Conservation (phyloP, 306 rosid species). For the Ormosia emarginata region DNA sequence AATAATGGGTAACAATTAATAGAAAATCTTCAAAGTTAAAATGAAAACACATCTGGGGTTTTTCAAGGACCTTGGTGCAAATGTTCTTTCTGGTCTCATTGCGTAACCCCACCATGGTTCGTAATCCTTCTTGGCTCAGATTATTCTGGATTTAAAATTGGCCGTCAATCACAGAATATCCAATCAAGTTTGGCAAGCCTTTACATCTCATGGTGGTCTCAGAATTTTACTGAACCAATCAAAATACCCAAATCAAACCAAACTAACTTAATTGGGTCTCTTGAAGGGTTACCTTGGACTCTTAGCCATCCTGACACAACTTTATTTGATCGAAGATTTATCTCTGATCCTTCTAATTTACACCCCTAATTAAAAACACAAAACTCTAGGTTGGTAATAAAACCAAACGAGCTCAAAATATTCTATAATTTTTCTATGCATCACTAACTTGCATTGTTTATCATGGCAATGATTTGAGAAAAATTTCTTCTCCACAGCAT, state of each 20-base stretch:
- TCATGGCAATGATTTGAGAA: conserved; percentile 29
- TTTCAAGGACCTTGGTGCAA: conserved; percentile 51
- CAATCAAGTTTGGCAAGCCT: conserved; percentile 51
- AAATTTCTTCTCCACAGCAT: not conserved
- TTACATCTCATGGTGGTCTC: conserved; percentile 48
- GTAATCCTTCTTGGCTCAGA: conserved; percentile 46
- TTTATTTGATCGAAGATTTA: conserved; percentile 44
- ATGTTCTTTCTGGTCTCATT: conserved; percentile 40
- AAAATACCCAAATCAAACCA: too few species aligned
- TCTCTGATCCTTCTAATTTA: conserved; percentile 45
- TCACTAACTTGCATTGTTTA: conserved; percentile 42
- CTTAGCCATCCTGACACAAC: conserved; percentile 46
- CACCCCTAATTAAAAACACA: too few species aligned
- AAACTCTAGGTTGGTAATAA: conserved; percentile 26
- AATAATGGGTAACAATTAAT: too few species aligned
- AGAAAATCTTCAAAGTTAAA: conserved; percentile 50
- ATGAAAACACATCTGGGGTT: conserved; percentile 45
- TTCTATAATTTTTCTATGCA: conserved; percentile 40
- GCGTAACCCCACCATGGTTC: conserved; percentile 58
- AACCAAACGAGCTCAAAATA: conserved; percentile 30
- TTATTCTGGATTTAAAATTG: conserved; percentile 43
- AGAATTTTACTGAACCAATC: too few species aligned
- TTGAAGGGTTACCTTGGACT: conserved; percentile 55
- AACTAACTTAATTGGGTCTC: conserved; percentile 51
- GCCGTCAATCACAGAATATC: conserved; percentile 36